Evolutionary conservation across 2,329 filamentous ascomycete genomes (phyloP), one percentile per base, ranked within the genome.

Genomic region (Salinomyces thailandicus): DNA sequence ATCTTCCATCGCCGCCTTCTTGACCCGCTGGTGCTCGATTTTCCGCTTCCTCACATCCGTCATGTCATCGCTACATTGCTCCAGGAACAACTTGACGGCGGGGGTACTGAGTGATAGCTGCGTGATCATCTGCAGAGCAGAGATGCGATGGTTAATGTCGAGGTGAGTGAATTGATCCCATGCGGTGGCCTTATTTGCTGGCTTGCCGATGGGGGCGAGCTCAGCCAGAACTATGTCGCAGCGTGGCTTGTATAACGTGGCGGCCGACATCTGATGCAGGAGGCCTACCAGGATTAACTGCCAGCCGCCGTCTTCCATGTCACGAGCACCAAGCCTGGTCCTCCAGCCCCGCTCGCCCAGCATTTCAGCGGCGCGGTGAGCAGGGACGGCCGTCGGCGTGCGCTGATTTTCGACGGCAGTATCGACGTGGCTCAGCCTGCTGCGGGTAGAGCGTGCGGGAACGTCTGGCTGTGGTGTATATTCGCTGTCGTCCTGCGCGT

Each of bases 21-120:
- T 78, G 49, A 82, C 76, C 46, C 86, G 76, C 62, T 96, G 89
- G 62, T 78, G 81, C 47, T 93, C 85, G 43, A 95, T 94, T 65
- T 94, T 95, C 57, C 93, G 83, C 61, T 98, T 98, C 33, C 91
- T 79, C 54, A 93, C 85, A 37, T 79, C 77, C 2, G 91, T 98
- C 87, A 96, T 95, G 36, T 85, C 83, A 54, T 89, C 84, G 46
- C 82, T 85, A 62, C 87, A 93, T 44, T 89, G 81, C 48, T 94
- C 85, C 69, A 98, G 81, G 56, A 93, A 93, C 12, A 77, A 79
- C 36, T 89, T 79, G 48, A 96, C 75, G 2, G 82, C 79, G 56
- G 85, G 87, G 0, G 91, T 95, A 52, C 86, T 81, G 38, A 87
- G 72, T 2, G 84, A 87, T 42, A 96, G 68, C 67, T 89, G 79